Percentiles rank a stretch among this genome's conserved stretches.
Conservation (phyloP, 768 basidiomycete genomes). For the Rhodotorula sphaerocarpa region DNA sequence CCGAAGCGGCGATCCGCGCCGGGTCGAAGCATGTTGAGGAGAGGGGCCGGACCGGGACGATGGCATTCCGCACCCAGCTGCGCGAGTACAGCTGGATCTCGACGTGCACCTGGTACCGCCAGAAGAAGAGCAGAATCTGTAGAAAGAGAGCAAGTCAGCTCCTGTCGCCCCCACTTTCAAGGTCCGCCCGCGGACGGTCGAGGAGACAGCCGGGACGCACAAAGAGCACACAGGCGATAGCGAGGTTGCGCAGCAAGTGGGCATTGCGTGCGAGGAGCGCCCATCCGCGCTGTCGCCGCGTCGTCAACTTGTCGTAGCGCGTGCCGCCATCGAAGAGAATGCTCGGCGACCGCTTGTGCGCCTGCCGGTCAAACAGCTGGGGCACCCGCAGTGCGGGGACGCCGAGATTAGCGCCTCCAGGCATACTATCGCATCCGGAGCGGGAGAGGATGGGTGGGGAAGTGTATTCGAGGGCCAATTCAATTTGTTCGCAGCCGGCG, state of each 20-base stretch:
- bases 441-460: background rate
- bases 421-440: slow-evolving; percentile 8
- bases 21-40: slow-evolving; percentile 64
- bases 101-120: slow-evolving; percentile 62
- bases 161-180: background rate
- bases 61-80: slow-evolving; percentile 64
- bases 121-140: slow-evolving; percentile 50
- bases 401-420: background rate
- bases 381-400: background rate
- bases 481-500: no score
- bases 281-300: background rate
- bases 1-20: slow-evolving; percentile 49
- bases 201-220: background rate
- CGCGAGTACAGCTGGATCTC: slow-evolving; percentile 72
- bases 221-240: background rate
- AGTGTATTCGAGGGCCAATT: no score
- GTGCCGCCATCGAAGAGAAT: background rate
- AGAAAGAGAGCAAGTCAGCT: no score
- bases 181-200: background rate
- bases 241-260: background rate
- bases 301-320: background rate
- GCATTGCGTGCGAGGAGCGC: background rate
- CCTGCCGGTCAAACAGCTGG: background rate
- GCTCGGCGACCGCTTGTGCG: background rate
- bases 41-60: slow-evolving; percentile 58